A percentile compares a stretch with the other conserved stretches of the same genome.
Evolutionary conservation across 2,329 filamentous ascomycete species (phyloP).

Genomic region (Elsinoe fawcettii): DNA sequence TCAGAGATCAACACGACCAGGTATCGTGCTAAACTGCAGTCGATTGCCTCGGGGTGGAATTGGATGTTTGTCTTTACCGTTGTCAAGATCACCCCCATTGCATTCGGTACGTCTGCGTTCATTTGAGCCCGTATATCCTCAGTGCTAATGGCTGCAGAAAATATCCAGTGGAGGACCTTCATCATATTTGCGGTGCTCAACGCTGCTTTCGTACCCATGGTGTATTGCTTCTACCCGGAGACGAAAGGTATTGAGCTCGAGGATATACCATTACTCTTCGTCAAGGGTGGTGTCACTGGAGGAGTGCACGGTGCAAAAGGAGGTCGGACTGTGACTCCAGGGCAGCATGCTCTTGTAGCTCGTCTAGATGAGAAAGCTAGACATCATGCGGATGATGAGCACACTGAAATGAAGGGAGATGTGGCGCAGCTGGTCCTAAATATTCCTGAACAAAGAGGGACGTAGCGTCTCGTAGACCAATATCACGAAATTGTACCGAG

Average conservation of each 20-base stretch:
- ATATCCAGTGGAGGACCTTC: conserved; percentile 36
- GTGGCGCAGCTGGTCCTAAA: too few relatives aligned
- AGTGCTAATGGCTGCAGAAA: too few relatives aligned
- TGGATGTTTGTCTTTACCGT: conserved; percentile 40
- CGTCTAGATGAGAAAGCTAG: background rate
- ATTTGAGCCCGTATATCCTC: too few relatives aligned
- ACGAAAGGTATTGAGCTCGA: conserved; percentile 17
- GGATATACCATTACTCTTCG: background rate
- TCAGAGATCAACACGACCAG: conserved; percentile 45
- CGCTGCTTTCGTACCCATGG: conserved; percentile 45
- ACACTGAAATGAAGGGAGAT: too few relatives aligned
- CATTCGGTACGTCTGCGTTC: conserved; percentile 22
- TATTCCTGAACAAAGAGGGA: too few relatives aligned
- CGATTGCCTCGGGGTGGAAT: conserved; percentile 47
- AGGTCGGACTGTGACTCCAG: conserved; percentile 17
- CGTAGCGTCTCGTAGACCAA: too few relatives aligned
- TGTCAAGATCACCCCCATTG: conserved; percentile 38
- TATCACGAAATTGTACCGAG: too few relatives aligned
- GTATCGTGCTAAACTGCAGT: conserved; percentile 49
- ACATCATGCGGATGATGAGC: too few relatives aligned
- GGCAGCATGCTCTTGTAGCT: conserved; percentile 13
- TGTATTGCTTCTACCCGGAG: conserved; percentile 52
- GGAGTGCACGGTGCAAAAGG: conserved; percentile 18
- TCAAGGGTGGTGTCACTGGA: conserved; percentile 18
- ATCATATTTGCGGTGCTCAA: conserved; percentile 47